Evolutionary conservation across 1,139 yeast genomes (phyloP).

Genomic region (Lodderomyces beijingensis): DNA sequence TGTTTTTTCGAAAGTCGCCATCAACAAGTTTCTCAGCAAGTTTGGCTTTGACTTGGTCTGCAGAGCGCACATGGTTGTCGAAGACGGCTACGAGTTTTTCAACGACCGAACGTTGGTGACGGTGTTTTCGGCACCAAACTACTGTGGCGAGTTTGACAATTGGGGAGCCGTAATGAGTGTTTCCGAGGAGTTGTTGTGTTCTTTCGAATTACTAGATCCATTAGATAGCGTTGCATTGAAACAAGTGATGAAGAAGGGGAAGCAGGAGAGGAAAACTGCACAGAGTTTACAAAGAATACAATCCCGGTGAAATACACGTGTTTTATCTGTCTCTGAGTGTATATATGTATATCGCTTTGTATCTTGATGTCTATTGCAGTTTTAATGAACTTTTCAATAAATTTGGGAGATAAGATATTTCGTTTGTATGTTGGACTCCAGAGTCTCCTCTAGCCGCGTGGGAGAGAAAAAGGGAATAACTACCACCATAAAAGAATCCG

Average conservation of each 20-base stretch:
- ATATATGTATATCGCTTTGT: no score
- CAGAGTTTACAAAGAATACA: slow-evolving; percentile 15
- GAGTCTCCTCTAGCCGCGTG: neutral
- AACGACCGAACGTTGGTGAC: slow-evolving; percentile 91
- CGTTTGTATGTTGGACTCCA: neutral
- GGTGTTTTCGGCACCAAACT: slow-evolving; percentile 94
- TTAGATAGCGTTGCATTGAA: slow-evolving; percentile 88
- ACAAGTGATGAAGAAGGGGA: slow-evolving; percentile 86
- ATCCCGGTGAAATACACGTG: slow-evolving; percentile 4
- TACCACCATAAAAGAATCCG: no score
- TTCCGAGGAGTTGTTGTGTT: slow-evolving; percentile 83
- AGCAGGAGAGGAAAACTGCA: slow-evolving; percentile 69
- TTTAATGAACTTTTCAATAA: neutral
- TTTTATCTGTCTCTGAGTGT: no score
- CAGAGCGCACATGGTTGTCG: slow-evolving; percentile 98
- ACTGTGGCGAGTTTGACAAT: slow-evolving; percentile 97
- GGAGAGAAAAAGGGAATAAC: slow-evolving; percentile 1
- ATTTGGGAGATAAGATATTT: neutral
- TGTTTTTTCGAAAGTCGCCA: slow-evolving; percentile 88
- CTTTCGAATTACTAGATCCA: slow-evolving; percentile 91
- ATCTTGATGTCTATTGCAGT: no score
- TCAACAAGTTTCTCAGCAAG: slow-evolving; percentile 79
- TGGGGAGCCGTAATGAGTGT: slow-evolving; percentile 99
- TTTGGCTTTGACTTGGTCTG: slow-evolving; percentile 94
- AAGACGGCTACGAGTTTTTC: slow-evolving; percentile 96